Base-by-base conservation (phyloP, 208 protist species). In the Polymyxa betae region DNA sequence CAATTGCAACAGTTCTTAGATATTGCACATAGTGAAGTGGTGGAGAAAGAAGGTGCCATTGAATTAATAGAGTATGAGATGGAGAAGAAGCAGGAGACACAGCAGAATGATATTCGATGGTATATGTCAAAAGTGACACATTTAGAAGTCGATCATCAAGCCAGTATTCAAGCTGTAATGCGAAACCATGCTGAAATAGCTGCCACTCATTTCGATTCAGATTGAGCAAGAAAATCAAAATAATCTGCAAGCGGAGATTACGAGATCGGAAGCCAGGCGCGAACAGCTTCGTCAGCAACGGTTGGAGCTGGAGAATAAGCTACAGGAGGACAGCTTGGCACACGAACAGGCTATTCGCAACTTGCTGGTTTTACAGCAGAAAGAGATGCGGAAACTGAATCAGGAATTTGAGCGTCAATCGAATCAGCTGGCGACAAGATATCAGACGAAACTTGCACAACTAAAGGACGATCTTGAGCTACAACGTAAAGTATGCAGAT, bases 51-150 rank as follows among this genome's bases (percentile, higher is more conserved):
- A n/a, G 72, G 16, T 43, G 72, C 72, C 16, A 5, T 82, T 5
- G 72, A 82, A 82, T 16, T 38, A 20, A 82, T 82, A 5, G 72
- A 82, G 72, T 16, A 43, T n/a, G n/a, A 82, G 5, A 82, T 82
- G 72, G 72, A 82, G 72, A 35, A 40, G 72, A 82, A 82, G 72
- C 72, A 82, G 72, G 72, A 82, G 40, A 82, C 40, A 43, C 72
- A 82, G 5, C 72, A 38, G 40, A 82, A 82, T 82, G 72, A 82
- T 43, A 82, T 82, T 82, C 5, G 72, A 43, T 82, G 72, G 72
- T 82, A 82, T 43, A 82, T 82, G 72, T 82, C 72, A 5, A 82
- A 82, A 82, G 72, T 82, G n/a, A 82, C 72, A 20, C 72, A 82
- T n/a, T n/a, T 82, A 5, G 72, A 82, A 43, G 16, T 82, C 40